Base-by-base conservation (phyloP, 2,329 filamentous ascomycete species). In the Cordyceps javanica region DNA sequence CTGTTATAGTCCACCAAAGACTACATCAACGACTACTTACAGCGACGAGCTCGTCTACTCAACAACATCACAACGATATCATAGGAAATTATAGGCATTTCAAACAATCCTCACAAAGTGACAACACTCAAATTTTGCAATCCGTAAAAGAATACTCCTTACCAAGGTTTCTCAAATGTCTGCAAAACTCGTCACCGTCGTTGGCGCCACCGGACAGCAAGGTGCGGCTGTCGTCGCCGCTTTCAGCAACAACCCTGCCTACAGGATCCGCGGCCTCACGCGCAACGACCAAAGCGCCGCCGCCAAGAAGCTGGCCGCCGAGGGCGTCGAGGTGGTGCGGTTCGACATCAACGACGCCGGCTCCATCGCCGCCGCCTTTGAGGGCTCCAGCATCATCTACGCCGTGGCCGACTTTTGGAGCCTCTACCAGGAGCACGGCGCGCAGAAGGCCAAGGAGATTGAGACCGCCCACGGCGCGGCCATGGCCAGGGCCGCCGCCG, bases 331-430 rank as follows among this genome's bases (percentile, higher is more conserved):
- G 13, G 85, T 86, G 58, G 62, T 84, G 58, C 68, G 82, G 59
- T 70, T 74, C 2, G 65, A 64, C 19, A 85, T 87, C 63, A 83
- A 78, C 0, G 62, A 69, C 3, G 77, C 84, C 21, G 68, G n/a
- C 23, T 53, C 50, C 10, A 32, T 53, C 23, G 34, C 32, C 7
- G 36, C 50, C 26, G 50, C 50, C 4, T 53, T 53, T 21, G 13
- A 39, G 5, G 36, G 25, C 38, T 66, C 71, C 1, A 62, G 72
- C 61, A 69, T 69, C 19, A 67, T 76, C 25, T 75, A 63, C 39
- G 63, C 62, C 30, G 62, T 62, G 0, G 66, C 65, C 23, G 63
- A 67, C 51, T 68, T 72, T 69, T 78, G 69, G 63, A 73, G 72
- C 42, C 57, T 62, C 1, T 72, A 75, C 4, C 58, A 63, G 3